Conservation (phyloP, 78 protist species). For the Emiliania huxleyi region DNA sequence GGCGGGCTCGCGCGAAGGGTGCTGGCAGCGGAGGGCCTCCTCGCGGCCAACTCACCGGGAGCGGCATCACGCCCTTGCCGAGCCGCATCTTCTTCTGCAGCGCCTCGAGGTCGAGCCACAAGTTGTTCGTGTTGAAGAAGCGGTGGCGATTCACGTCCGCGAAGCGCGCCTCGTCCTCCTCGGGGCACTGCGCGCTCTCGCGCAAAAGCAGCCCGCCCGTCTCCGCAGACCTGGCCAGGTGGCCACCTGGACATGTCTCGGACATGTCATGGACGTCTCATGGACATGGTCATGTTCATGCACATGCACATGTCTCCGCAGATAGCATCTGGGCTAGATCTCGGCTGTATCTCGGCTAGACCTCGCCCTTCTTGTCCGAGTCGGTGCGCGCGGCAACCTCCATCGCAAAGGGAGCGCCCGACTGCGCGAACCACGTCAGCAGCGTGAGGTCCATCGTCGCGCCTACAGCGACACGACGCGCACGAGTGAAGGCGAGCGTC, state of each 20-base stretch:
- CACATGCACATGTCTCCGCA: too few relatives aligned
- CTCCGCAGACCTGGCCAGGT: slow-evolving; percentile 77
- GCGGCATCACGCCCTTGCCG: slow-evolving; percentile 30
- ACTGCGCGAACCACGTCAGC: background rate
- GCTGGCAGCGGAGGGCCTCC: slow-evolving; percentile 81
- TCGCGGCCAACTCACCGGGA: too few relatives aligned
- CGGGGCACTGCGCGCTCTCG: slow-evolving; percentile 93
- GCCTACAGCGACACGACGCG: too few relatives aligned
- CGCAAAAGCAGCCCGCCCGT: slow-evolving; percentile 59
- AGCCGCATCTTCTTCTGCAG: slow-evolving; percentile 57
- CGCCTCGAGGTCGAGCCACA: slow-evolving; percentile 89
- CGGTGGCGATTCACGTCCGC: slow-evolving; percentile 80
- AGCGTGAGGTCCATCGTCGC: slow-evolving; percentile 84
- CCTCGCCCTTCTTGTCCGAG: slow-evolving; percentile 98
- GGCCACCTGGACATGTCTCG: too few relatives aligned
- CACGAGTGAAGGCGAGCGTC: too few relatives aligned
- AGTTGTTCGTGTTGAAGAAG: slow-evolving; percentile 97
- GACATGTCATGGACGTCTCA: too few relatives aligned
- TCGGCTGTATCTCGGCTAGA: too few relatives aligned
- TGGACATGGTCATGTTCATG: too few relatives aligned
- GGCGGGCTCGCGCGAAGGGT: background rate
- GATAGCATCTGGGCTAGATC: too few relatives aligned
- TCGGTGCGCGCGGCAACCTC: slow-evolving; percentile 86
- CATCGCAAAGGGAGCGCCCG: slow-evolving; percentile 60
- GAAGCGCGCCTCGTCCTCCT: slow-evolving; percentile 76